Conservation (phyloP, 2,329 filamentous ascomycete genomes). For the Fusarium goolgardi region DNA sequence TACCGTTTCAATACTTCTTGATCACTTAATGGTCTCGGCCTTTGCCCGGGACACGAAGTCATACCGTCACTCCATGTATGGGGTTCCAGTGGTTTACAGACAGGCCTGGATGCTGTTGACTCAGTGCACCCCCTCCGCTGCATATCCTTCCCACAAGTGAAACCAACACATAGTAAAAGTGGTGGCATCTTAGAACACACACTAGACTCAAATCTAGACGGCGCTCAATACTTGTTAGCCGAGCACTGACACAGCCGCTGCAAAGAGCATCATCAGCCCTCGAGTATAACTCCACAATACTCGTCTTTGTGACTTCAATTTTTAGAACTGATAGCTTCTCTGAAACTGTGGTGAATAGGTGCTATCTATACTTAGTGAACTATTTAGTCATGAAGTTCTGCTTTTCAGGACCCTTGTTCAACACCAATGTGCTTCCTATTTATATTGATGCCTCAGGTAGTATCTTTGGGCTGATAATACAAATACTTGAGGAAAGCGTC, state of each 20-base stretch:
- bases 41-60: background rate
- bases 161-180: too few species aligned
- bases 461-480: too few species aligned
- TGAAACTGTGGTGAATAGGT: too few species aligned
- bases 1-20: background rate
- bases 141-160: background rate
- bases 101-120: background rate
- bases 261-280: background rate
- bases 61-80: background rate
- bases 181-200: too few species aligned
- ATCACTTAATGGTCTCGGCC: background rate
- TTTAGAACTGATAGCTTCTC: too few species aligned
- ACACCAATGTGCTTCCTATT: too few species aligned
- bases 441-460: background rate
- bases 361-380: too few species aligned
- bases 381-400: too few species aligned
- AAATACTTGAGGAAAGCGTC: too few species aligned
- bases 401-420: too few species aligned
- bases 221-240: background rate
- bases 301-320: too few species aligned
- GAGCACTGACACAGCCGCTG: background rate
- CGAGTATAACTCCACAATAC: too few species aligned
- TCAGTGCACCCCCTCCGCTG: background rate
- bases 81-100: background rate
- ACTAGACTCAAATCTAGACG: background rate